phyloP scores from a whole-genome alignment of 164 flowering plant species.

The Chimonanthus praecox region DNA sequence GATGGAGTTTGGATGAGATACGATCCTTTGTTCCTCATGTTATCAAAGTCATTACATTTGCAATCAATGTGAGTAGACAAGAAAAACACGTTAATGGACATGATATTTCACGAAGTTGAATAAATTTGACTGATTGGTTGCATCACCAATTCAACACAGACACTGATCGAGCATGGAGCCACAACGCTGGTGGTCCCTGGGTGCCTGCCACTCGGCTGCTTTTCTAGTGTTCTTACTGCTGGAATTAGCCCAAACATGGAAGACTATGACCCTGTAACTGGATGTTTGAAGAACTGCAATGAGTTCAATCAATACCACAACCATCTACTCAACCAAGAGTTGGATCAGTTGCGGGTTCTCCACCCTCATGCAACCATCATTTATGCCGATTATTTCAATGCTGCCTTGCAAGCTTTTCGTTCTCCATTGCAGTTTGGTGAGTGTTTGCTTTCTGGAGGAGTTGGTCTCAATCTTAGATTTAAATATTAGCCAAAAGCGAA shows the following conservation, averaged over 20 bases:
- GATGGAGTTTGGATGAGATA: not conserved
- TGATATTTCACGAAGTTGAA: not conserved
- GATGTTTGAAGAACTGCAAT: not conserved
- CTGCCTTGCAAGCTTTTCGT: not conserved
- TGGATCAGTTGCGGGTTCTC: not conserved
- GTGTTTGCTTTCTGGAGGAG: not conserved
- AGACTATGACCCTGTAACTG: conserved; percentile 1
- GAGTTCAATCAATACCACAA: not conserved
- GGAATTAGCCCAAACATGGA: not conserved
- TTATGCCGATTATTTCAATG: conserved; percentile 1
- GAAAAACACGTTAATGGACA: not conserved
- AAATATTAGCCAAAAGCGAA: too few relatives aligned
- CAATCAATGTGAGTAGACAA: not conserved
- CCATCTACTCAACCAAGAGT: not conserved
- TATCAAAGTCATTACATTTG: not conserved
- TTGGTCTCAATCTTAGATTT: too few relatives aligned
- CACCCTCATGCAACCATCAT: conserved; percentile 3
- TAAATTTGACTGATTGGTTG: not conserved
- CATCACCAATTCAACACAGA: conserved; percentile 13
- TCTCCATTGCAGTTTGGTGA: not conserved
- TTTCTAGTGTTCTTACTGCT: not conserved
- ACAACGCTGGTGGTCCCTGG: conserved; percentile 47
- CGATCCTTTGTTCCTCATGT: not conserved
- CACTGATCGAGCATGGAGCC: conserved; percentile 57
- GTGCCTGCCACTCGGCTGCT: conserved; percentile 21